Base-by-base conservation (phyloP, 441 rosid species). In the Erodium texanum region DNA sequence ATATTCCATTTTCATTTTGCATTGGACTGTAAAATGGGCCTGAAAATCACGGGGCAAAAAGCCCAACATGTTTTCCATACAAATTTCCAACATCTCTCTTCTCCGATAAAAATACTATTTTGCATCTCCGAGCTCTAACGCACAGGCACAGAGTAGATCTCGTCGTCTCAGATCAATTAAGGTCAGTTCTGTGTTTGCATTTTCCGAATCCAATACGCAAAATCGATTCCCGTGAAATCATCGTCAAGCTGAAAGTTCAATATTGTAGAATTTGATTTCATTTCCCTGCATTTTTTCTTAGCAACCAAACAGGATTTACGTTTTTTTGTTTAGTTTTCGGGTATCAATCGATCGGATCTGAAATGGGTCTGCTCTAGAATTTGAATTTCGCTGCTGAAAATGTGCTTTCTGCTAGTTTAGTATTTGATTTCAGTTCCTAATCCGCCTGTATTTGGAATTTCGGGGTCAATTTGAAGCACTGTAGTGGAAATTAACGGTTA, bases 121-220 rank as follows among this genome's bases (percentile, higher is more conserved):
- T 12, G 61, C 61, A 19, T 20, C 61, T 54, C 11, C 7, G 61
- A 54, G 61, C 61, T 54, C 23, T 18, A 54, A 54, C 61, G n/a
- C 61, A 54, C 23, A 54, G 48, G 48, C 48, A 41, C 61, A 18
- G 23, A 54, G 48, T 41, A 54, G 61, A 19, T 54, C 61, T 54
- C 61, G 61, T 54, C 61, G 61, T 54, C 10, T 23, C 61, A 54
- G 23, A 54, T 18, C 61, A 54, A 54, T 18, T 18, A 20, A 54
- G 61, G 61, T 54, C 20, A 19, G 61, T n/a, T 19, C 61, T 52
- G 6, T 19, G 22, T 54, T 54, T 5, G 20, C 24, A 54, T 20
- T 20, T 20, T 19, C 23, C n/a, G 10, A 54, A 18, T 54, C 23
- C 19, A 54, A 18, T 54, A 19, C 61, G 22, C 8, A 19, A 18